Percentiles rank a stretch among this genome's conserved stretches.
These are phyloP conservation scores for Cladosporium halotolerans DNA, from an alignment of 2,329 filamentous ascomycete species.

Conservation along the genomic window DNA sequence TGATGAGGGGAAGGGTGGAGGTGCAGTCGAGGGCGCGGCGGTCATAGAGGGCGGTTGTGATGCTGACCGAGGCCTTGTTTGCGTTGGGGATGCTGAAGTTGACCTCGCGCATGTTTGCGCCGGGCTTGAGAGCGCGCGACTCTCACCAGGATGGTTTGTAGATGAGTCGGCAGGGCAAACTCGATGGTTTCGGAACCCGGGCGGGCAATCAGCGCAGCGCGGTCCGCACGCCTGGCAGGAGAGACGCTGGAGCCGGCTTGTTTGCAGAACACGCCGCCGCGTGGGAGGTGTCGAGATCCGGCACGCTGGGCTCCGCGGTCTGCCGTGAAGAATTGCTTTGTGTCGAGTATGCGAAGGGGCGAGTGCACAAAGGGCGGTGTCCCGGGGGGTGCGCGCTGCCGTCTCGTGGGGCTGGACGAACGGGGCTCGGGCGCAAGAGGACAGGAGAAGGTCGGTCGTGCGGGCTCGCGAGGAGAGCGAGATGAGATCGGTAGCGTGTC, in stretches of 20 bases:
- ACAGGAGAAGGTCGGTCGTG: not conserved
- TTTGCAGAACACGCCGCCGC: not conserved
- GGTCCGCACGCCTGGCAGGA: not conserved
- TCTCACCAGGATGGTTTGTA: slow-evolving; percentile 1
- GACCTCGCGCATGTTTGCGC: slow-evolving; percentile 87
- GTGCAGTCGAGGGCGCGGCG: slow-evolving; percentile 96
- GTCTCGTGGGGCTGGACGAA: slow-evolving; percentile 1
- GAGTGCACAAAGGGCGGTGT: slow-evolving; percentile 9
- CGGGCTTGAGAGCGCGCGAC: slow-evolving; percentile 8
- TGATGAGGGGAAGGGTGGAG: slow-evolving; percentile 93
- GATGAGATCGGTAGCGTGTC: not conserved
- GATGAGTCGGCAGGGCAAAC: slow-evolving; percentile 3
- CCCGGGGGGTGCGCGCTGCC: slow-evolving; percentile 6
- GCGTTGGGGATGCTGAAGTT: slow-evolving; percentile 99
- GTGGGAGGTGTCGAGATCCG: not conserved
- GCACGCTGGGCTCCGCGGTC: no score
- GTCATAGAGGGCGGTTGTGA: slow-evolving; percentile 97
- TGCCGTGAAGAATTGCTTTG: slow-evolving; percentile 3
- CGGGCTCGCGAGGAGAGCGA: not conserved
- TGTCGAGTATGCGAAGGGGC: slow-evolving; percentile 4
- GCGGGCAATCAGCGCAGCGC: slow-evolving; percentile 1
- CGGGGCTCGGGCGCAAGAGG: not conserved
- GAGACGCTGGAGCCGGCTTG: not conserved
- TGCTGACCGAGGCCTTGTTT: slow-evolving; percentile 98
- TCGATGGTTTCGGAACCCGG: not conserved